Evolutionary conservation across 768 basidiomycete genomes (phyloP).

Genomic region (Hypholoma fasciculare): DNA sequence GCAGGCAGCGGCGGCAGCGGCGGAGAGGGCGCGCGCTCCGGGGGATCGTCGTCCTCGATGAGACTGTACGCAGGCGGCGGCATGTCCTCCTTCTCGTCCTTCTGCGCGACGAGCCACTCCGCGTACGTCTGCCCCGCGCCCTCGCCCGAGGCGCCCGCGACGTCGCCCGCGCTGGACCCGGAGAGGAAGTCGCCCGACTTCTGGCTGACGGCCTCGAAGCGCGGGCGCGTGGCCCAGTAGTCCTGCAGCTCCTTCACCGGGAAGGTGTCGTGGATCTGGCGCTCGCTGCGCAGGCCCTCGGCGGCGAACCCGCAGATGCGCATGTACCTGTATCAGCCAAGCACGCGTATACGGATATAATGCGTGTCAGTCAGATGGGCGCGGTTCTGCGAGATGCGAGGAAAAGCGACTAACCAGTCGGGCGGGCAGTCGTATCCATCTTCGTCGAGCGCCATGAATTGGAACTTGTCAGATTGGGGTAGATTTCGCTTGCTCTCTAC

Average conservation of each 20-base stretch:
- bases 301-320: slow-evolving; percentile 73
- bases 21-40: background rate
- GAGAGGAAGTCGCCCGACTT: slow-evolving; percentile 31
- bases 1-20: background rate
- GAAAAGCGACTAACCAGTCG: slow-evolving; percentile 62
- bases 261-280: slow-evolving; percentile 61
- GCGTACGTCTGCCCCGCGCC: slow-evolving; percentile 33
- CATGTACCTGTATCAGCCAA: slow-evolving; percentile 58
- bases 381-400: slow-evolving; percentile 2
- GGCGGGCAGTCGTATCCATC: slow-evolving; percentile 77
- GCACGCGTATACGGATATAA: background rate
- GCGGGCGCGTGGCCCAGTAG: slow-evolving; percentile 69
- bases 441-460: slow-evolving; percentile 72
- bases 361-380: background rate
- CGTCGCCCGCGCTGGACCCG: slow-evolving; percentile 10
- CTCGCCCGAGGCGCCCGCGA: slow-evolving; percentile 5
- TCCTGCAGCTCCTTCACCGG: slow-evolving; percentile 73
- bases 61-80: slow-evolving; percentile 75
- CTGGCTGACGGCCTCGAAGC: slow-evolving; percentile 45
- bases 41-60: slow-evolving; percentile 37
- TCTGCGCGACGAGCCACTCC: slow-evolving; percentile 48
- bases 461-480: slow-evolving; percentile 58
- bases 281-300: slow-evolving; percentile 65
- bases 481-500: slow-evolving; percentile 57
- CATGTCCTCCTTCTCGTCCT: slow-evolving; percentile 45